A percentile compares a stretch with the other conserved stretches of the same genome.
phyloP scores from a whole-genome alignment of 169 alveolate genomes.

The Theileria sp. region DNA sequence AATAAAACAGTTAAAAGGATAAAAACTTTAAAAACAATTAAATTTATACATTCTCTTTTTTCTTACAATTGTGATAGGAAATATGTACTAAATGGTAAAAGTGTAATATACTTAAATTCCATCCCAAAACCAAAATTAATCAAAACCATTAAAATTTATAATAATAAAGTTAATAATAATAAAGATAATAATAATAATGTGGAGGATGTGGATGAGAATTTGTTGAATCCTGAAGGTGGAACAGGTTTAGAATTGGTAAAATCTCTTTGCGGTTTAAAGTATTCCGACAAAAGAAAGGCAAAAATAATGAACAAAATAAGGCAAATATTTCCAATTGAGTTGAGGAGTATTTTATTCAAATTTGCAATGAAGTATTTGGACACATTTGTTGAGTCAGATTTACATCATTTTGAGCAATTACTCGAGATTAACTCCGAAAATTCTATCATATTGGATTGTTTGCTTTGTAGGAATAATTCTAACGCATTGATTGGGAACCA shows the following conservation, averaged over 20 bases:
- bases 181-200: no score
- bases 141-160: not conserved
- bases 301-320: not conserved
- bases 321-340: conserved; percentile 34
- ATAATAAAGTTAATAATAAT: no score
- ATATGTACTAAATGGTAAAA: not conserved
- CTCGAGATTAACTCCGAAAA: not conserved
- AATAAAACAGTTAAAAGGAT: conserved; percentile 4
- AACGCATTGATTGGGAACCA: not conserved
- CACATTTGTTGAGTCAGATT: conserved; percentile 9
- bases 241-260: not conserved
- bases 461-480: not conserved
- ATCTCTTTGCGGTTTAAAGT: conserved; percentile 9
- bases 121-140: conserved; percentile 20
- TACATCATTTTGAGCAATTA: conserved; percentile 9
- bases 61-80: not conserved
- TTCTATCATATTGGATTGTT: conserved; percentile 2
- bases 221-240: no score
- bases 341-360: conserved; percentile 31
- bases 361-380: conserved; percentile 22
- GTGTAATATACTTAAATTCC: not conserved
- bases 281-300: not conserved
- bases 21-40: conserved; percentile 22
- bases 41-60: not conserved
- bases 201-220: no score